These are phyloP conservation scores for Fusarium albidum DNA, from an alignment of 2,329 filamentous ascomycete genomes.

Conservation along the genomic window DNA sequence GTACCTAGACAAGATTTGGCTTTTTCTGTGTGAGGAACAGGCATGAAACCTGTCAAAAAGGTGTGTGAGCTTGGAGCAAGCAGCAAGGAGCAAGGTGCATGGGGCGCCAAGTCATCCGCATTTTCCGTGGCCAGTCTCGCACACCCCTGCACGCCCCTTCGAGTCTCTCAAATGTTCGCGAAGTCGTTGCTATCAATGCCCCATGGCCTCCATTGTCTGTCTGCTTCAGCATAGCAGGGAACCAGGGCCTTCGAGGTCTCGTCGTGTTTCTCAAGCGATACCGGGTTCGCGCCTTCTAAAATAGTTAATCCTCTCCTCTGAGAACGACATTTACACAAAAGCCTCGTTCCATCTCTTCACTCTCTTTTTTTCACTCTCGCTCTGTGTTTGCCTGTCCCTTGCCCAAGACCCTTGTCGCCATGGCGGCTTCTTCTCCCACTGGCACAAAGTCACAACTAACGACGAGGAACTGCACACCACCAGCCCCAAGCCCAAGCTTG, in stretches of 20 bases:
- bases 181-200: constrained; percentile 22
- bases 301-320: background rate
- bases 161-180: constrained; percentile 26
- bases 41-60: constrained; percentile 15
- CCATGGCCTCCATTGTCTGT: constrained; percentile 23
- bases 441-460: constrained; percentile 21
- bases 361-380: constrained; percentile 13
- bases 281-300: constrained; percentile 11
- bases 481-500: constrained; percentile 10
- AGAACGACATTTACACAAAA: constrained; percentile 16
- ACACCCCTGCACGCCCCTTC: constrained; percentile 40
- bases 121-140: constrained; percentile 38
- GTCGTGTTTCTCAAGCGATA: constrained; percentile 9
- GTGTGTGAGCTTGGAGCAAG: constrained; percentile 13
- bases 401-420: constrained; percentile 23
- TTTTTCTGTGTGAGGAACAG: constrained; percentile 4
- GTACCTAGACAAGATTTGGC: background rate
- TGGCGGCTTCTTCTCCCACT: constrained; percentile 18
- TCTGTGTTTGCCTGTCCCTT: background rate
- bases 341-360: constrained; percentile 19
- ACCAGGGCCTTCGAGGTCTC: constrained; percentile 4
- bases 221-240: constrained; percentile 12
- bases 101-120: constrained; percentile 42
- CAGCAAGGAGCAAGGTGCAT: constrained; percentile 24
- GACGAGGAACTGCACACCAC: constrained; percentile 27